Evolutionary conservation across 1,284 basidiomycete genomes (phyloP).

Genomic region (Ceratobasidium sp.): DNA sequence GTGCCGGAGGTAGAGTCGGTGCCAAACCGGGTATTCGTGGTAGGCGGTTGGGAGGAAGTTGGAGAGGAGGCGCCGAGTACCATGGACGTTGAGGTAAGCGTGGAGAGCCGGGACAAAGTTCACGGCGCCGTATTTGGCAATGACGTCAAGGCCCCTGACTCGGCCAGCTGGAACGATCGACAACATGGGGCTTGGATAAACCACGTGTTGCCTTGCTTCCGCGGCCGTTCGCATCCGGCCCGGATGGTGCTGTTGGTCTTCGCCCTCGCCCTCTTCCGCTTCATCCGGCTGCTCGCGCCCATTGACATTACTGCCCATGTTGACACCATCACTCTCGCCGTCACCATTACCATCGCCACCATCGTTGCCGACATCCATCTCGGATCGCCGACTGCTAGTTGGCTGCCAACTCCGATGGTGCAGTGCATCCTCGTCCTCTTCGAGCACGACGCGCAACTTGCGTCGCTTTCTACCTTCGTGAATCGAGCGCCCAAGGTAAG

Average conservation of each 20-base stretch:
- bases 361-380: not conserved
- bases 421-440: constrained; percentile 1
- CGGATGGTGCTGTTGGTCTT: not conserved
- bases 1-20: not conserved
- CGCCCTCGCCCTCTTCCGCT: not conserved
- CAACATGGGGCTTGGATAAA: not conserved
- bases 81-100: not conserved
- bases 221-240: not conserved
- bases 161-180: not conserved
- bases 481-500: not conserved
- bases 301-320: not conserved
- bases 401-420: not conserved
- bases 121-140: not conserved
- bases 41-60: constrained; percentile 12
- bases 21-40: not conserved
- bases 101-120: not conserved
- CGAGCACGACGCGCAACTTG: not conserved
- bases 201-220: not conserved
- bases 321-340: not conserved
- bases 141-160: not conserved
- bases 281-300: not conserved
- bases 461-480: not conserved
- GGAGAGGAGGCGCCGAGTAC: not conserved
- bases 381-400: not conserved
- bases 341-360: no score